These are phyloP conservation scores for Bipolaris bicolor DNA, from an alignment of 2,329 filamentous ascomycete genomes.

Conservation along the genomic window DNA sequence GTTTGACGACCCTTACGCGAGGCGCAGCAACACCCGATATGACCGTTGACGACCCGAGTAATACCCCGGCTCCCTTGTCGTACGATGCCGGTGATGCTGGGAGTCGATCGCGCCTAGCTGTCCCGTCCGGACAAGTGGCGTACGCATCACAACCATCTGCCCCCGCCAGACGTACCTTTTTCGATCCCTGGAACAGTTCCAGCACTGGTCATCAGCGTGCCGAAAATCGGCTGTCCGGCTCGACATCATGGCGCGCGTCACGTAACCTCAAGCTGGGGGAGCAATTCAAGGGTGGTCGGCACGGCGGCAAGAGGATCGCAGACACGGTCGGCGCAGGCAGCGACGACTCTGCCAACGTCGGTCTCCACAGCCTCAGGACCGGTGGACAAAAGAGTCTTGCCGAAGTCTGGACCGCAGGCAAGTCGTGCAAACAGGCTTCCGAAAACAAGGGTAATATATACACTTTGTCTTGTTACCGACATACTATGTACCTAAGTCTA, in stretches of 20 bases:
- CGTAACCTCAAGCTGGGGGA: conserved; percentile 70
- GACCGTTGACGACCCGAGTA: conserved; percentile 14
- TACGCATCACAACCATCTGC: conserved; percentile 12
- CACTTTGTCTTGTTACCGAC: background rate
- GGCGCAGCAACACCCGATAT: conserved; percentile 16
- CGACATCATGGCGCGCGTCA: conserved; percentile 73
- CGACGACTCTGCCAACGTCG: conserved; percentile 57
- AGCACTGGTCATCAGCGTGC: conserved; percentile 80
- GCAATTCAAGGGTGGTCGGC: conserved; percentile 68
- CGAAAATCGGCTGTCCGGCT: conserved; percentile 67
- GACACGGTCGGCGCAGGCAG: conserved; percentile 71
- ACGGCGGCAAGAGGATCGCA: conserved; percentile 63
- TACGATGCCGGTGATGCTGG: conserved; percentile 23
- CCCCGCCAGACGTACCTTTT: conserved; percentile 46
- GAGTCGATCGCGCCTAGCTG: conserved; percentile 22
- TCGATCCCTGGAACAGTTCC: conserved; percentile 75
- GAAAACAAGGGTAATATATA: background rate
- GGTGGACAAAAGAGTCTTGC: conserved; percentile 50
- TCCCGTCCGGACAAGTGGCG: conserved; percentile 15
- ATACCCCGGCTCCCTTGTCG: conserved; percentile 8
- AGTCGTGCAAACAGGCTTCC: conserved; percentile 17
- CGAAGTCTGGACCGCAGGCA: conserved; percentile 36
- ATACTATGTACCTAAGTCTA: background rate
- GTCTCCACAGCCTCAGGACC: conserved; percentile 48
- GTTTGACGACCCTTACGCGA: conserved; percentile 9